Evolutionary conservation across 2,329 filamentous ascomycete genomes (phyloP).

Genomic region (Massarina eburnea): DNA sequence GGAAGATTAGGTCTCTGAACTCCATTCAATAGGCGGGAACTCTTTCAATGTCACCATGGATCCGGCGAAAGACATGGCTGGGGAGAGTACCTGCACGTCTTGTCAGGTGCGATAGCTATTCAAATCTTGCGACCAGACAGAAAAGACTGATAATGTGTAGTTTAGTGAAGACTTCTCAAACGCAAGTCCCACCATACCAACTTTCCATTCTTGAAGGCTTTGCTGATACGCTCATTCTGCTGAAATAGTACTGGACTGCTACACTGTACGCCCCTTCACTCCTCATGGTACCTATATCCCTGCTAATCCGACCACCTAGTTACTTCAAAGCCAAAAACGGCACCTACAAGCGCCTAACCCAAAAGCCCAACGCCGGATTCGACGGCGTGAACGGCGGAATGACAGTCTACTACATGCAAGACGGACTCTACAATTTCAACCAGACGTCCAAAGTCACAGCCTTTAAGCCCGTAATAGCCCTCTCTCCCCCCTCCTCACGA

Average conservation of each 20-base stretch:
- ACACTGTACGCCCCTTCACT: constrained; percentile 20
- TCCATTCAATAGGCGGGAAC: constrained; percentile 8
- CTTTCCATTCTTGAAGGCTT: neutral
- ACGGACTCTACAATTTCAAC: constrained; percentile 40
- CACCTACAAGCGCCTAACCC: constrained; percentile 30
- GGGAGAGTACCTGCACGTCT: constrained; percentile 28
- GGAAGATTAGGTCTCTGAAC: neutral
- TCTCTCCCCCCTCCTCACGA: neutral
- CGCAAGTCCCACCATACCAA: constrained; percentile 3
- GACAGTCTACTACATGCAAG: constrained; percentile 36
- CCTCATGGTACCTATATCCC: neutral
- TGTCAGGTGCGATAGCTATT: constrained; percentile 14
- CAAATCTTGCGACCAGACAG: neutral
- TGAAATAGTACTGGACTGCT: constrained; percentile 32
- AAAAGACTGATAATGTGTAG: neutral
- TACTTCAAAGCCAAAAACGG: constrained; percentile 35
- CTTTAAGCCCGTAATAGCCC: constrained; percentile 16
- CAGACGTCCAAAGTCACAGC: constrained; percentile 32
- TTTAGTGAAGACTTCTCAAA: constrained; percentile 32
- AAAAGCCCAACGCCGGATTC: constrained; percentile 28
- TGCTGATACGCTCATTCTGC: neutral
- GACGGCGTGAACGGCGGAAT: constrained; percentile 33
- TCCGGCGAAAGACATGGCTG: constrained; percentile 21
- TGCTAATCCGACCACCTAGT: neutral
- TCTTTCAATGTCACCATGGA: constrained; percentile 30